Evolutionary conservation across 2,329 filamentous ascomycete genomes (phyloP).

Genomic region (Colletotrichum horii): DNA sequence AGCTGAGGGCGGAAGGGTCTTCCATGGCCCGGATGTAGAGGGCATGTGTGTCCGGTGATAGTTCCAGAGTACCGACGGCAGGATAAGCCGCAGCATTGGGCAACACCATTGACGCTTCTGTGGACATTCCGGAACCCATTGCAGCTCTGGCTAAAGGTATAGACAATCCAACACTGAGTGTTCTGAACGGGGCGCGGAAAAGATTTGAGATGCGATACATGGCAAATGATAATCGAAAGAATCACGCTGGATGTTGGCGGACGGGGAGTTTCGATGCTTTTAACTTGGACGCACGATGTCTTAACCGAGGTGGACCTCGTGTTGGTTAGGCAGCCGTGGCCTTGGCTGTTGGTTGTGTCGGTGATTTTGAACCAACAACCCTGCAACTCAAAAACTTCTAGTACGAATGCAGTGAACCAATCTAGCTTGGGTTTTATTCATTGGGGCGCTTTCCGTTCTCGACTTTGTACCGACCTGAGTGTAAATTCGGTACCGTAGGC

Average conservation of each 20-base stretch:
- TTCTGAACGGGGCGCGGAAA: background rate
- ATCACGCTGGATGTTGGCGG: background rate
- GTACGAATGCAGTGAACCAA: background rate
- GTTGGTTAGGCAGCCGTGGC: background rate
- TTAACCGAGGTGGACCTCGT: background rate
- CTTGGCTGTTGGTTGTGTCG: background rate
- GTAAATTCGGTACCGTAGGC: background rate
- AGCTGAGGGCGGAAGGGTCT: background rate
- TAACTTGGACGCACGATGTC: background rate
- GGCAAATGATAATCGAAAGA: rapidly evolving
- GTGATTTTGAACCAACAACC: background rate
- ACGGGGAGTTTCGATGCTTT: background rate
- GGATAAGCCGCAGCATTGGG: rapidly evolving
- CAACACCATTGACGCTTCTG: background rate
- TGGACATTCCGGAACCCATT: background rate
- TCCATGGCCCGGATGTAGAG: background rate
- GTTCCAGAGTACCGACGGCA: background rate
- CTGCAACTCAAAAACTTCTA: background rate
- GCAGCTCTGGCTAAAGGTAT: background rate
- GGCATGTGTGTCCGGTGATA: background rate
- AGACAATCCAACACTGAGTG: background rate
- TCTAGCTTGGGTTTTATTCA: background rate
- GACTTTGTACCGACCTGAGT: rapidly evolving
- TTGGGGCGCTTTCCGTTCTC: background rate
- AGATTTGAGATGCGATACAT: background rate